These are phyloP conservation scores for Nemania bipapillata DNA, from an alignment of 2,329 filamentous ascomycete genomes.

Conservation along the genomic window DNA sequence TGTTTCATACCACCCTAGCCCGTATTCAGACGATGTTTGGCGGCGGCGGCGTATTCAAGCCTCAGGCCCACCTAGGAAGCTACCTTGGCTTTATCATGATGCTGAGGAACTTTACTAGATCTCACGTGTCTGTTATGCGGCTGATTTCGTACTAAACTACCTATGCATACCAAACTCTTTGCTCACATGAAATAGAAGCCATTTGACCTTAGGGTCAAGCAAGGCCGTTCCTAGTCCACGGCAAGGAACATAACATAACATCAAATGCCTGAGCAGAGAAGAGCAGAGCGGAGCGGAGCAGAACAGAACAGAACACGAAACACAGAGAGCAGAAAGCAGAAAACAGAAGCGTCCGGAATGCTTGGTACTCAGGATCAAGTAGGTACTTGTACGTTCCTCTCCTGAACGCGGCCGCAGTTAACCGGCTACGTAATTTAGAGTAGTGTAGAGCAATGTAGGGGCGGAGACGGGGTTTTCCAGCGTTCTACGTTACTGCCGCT, in stretches of 20 bases:
- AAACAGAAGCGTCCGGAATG: slow-evolving; percentile 43
- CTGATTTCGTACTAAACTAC: slow-evolving; percentile 1
- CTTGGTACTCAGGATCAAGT: slow-evolving; percentile 40
- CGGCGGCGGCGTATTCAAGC: slow-evolving; percentile 10
- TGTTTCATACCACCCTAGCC: slow-evolving; percentile 13
- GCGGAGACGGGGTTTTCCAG: slow-evolving; percentile 34
- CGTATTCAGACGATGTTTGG: slow-evolving; percentile 16
- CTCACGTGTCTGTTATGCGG: slow-evolving; percentile 1
- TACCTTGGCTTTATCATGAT: background rate
- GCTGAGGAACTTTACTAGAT: background rate
- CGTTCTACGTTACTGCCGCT: slow-evolving; percentile 29
- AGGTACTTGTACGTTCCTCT: slow-evolving; percentile 23
- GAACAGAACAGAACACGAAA: slow-evolving; percentile 9
- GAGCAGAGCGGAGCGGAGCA: slow-evolving; percentile 27
- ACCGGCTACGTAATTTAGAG: slow-evolving; percentile 41
- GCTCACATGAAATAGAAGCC: slow-evolving; percentile 29
- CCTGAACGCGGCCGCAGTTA: slow-evolving; percentile 46
- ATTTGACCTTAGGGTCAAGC: slow-evolving; percentile 28
- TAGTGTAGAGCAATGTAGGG: slow-evolving; percentile 34
- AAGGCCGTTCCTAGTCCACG: slow-evolving; percentile 21
- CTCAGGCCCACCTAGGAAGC: background rate
- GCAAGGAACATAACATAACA: slow-evolving; percentile 32
- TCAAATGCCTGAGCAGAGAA: too few species aligned
- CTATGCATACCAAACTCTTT: slow-evolving; percentile 19
- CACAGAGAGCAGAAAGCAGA: background rate